These are phyloP conservation scores for Fusarium goolgardi DNA, from an alignment of 2,329 filamentous ascomycete species.

Conservation along the genomic window DNA sequence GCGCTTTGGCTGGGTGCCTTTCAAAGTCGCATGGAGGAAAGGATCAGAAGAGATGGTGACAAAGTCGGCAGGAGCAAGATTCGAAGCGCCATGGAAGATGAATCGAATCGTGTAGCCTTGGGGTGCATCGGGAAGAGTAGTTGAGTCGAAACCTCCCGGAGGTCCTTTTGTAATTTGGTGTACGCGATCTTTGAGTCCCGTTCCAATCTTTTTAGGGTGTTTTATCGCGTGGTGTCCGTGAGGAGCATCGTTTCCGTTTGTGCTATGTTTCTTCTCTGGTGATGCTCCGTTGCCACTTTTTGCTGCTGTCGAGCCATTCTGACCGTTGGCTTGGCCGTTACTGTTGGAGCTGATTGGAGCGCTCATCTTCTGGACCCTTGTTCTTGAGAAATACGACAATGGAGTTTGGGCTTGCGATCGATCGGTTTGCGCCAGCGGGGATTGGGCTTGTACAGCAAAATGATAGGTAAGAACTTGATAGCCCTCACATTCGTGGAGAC, in stretches of 20 bases:
- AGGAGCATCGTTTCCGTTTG: conserved; percentile 13
- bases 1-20: conserved; percentile 73
- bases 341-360: conserved; percentile 28
- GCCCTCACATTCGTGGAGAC: conserved; percentile 7
- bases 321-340: conserved; percentile 26
- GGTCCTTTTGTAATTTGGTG: conserved; percentile 57
- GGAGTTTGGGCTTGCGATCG: conserved; percentile 9
- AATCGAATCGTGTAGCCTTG: conserved; percentile 87
- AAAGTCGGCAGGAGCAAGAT: conserved; percentile 86
- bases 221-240: conserved; percentile 30
- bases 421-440: conserved; percentile 22
- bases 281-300: conserved; percentile 16
- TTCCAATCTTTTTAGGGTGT: conserved; percentile 21
- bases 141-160: conserved; percentile 82
- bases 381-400: conserved; percentile 11
- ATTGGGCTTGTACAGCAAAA: not conserved
- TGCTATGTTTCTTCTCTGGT: conserved; percentile 13
- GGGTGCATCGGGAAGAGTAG: conserved; percentile 78
- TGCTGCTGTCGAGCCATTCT: conserved; percentile 8
- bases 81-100: conserved; percentile 82
- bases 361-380: conserved; percentile 30
- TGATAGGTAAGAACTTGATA: not conserved
- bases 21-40: conserved; percentile 81
- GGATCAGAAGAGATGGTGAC: conserved; percentile 84
- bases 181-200: conserved; percentile 44